These are phyloP conservation scores for Cupressus sempervirens DNA, from an alignment of 75 land plant species.

Conservation along the genomic window DNA sequence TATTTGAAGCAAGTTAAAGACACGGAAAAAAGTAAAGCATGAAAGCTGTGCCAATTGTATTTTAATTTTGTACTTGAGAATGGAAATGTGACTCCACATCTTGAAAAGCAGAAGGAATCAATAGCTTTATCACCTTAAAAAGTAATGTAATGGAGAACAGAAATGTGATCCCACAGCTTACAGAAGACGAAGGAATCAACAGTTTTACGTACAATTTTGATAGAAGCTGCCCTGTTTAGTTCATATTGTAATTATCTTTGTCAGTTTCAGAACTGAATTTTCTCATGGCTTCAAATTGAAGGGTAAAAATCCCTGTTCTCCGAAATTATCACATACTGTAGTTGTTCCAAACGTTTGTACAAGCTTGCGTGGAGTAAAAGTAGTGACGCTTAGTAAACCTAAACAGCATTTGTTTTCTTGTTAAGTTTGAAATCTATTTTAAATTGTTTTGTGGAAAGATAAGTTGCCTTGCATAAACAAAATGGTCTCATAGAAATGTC, in stretches of 20 bases:
- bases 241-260: background rate
- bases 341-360: background rate
- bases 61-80: background rate
- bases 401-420: too few relatives aligned
- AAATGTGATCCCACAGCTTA: background rate
- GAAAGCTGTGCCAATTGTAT: background rate
- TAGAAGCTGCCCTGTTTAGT: background rate
- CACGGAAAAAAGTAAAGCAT: background rate
- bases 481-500: too few relatives aligned
- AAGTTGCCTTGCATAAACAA: too few relatives aligned
- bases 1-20: background rate
- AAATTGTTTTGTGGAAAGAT: too few relatives aligned
- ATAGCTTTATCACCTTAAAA: background rate
- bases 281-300: background rate
- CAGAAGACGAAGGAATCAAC: background rate
- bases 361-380: too few relatives aligned
- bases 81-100: background rate
- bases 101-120: background rate
- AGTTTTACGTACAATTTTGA: background rate
- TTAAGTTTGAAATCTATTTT: too few relatives aligned
- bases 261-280: background rate
- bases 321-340: background rate
- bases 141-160: background rate
- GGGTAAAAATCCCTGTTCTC: background rate
- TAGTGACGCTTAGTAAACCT: too few relatives aligned